Conservation (phyloP, 83 land plant species). For the Larix sibirica region DNA sequence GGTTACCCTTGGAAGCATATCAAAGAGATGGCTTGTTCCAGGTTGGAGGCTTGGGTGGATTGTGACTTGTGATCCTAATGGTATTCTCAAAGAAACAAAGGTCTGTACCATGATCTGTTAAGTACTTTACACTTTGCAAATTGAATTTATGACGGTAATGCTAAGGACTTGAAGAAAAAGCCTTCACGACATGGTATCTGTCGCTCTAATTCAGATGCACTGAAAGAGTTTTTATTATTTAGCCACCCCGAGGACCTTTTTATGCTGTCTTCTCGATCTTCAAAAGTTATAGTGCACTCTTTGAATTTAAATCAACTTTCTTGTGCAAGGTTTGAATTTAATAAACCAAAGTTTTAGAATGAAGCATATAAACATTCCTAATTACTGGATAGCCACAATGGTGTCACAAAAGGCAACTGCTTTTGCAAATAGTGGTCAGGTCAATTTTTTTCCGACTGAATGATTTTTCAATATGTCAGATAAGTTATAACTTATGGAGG, state of each 20-base stretch:
- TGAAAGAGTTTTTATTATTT: background rate
- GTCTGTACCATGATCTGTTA: conserved; percentile 20
- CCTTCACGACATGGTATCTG: background rate
- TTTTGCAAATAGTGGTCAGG: too few relatives aligned
- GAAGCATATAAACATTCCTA: background rate
- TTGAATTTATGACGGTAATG: background rate
- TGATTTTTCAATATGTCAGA: too few relatives aligned
- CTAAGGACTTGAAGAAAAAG: background rate
- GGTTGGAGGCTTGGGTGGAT: conserved; percentile 66
- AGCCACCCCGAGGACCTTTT: background rate
- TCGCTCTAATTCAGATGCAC: background rate
- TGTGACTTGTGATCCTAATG: conserved; percentile 36
- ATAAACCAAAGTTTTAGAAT: background rate
- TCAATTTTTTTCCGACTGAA: too few relatives aligned
- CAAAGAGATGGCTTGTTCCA: conserved; percentile 58
- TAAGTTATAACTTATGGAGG: too few relatives aligned
- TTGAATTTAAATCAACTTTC: background rate
- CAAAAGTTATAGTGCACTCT: too few relatives aligned
- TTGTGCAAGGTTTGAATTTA: background rate
- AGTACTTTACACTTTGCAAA: background rate
- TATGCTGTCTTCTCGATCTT: background rate
- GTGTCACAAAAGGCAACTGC: background rate
- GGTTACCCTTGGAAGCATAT: conserved; percentile 44
- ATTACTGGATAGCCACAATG: background rate
- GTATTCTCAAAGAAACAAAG: conserved; percentile 34